Evolutionary conservation across 179 eudicot species (phyloP).

Genomic region (Heliamphora pulchella): DNA sequence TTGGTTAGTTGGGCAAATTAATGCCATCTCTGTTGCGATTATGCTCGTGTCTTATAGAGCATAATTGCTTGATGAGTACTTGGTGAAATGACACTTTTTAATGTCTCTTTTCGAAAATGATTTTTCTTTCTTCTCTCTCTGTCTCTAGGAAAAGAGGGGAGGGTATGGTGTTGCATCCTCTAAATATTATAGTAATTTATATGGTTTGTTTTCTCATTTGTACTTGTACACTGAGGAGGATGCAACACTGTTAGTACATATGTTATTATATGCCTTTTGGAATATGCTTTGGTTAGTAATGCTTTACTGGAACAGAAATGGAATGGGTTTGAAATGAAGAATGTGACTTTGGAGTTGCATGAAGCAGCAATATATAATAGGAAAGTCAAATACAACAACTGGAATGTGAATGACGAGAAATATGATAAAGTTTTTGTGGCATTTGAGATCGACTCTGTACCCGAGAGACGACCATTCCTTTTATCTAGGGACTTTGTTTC

Average conservation of each 20-base stretch:
- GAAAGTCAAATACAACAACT: slow-evolving; percentile 4
- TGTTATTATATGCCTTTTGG: not conserved
- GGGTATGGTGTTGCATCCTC: too few relatives aligned
- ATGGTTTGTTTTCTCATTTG: not conserved
- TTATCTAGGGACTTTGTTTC: slow-evolving; percentile 19
- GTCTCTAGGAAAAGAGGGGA: too few relatives aligned
- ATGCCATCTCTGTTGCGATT: too few relatives aligned
- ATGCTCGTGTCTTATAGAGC: too few relatives aligned
- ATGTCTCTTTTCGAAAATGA: too few relatives aligned
- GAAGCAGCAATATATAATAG: slow-evolving; percentile 17
- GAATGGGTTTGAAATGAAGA: slow-evolving; percentile 25
- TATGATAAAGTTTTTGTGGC: slow-evolving; percentile 20
- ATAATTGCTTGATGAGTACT: too few relatives aligned
- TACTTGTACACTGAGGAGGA: too few relatives aligned
- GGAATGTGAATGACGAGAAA: slow-evolving; percentile 1
- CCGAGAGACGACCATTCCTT: slow-evolving; percentile 18
- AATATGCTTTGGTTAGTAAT: not conserved
- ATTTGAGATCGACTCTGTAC: slow-evolving; percentile 20
- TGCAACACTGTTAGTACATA: not conserved
- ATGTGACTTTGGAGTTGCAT: slow-evolving; percentile 22
- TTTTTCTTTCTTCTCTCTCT: too few relatives aligned
- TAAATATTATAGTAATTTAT: too few relatives aligned
- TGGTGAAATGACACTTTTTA: too few relatives aligned
- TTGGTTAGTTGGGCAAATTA: too few relatives aligned
- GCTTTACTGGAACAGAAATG: slow-evolving; percentile 22